phyloP scores from a whole-genome alignment of 139 green algal species.

The Zygnema circumcarinatum region DNA sequence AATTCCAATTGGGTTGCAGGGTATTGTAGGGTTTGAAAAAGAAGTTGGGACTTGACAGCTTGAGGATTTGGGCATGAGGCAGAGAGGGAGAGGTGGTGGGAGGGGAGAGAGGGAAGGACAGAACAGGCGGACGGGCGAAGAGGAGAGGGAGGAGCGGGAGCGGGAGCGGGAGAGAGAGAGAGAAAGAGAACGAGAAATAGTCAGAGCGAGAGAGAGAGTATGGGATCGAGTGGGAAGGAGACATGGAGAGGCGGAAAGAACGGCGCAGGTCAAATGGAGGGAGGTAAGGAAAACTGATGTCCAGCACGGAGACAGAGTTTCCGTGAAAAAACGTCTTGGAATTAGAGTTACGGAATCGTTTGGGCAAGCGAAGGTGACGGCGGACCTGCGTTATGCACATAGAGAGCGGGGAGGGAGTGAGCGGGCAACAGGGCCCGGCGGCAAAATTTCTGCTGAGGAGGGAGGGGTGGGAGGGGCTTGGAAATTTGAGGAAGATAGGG shows the following conservation, averaged over 20 bases:
- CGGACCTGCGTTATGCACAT: too few relatives aligned
- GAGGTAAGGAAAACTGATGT: neutral
- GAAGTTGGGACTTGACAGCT: too few relatives aligned
- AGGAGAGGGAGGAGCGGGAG: neutral
- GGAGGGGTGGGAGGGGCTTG: too few relatives aligned
- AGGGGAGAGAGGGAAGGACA: neutral
- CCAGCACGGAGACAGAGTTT: too few relatives aligned
- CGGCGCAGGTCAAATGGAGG: neutral
- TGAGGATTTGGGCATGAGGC: neutral
- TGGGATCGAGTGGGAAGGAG: neutral
- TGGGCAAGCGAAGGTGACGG: too few relatives aligned
- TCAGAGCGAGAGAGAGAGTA: neutral
- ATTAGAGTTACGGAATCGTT: neutral
- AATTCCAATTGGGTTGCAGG: too few relatives aligned
- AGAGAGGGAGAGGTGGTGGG: neutral
- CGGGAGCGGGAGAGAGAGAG: neutral
- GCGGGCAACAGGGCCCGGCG: too few relatives aligned
- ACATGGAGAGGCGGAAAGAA: slow-evolving; percentile 6
- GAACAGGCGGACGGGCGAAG: neutral
- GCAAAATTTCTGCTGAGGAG: too few relatives aligned
- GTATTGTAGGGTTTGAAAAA: too few relatives aligned
- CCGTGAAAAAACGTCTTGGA: too few relatives aligned
- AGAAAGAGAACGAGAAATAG: neutral
- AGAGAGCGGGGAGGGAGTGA: too few relatives aligned
- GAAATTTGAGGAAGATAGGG: too few relatives aligned